Evolutionary conservation across 176 grass and related monocot genomes (phyloP), one percentile per base, ranked within the genome.

Genomic region (Olyra latifolia): DNA sequence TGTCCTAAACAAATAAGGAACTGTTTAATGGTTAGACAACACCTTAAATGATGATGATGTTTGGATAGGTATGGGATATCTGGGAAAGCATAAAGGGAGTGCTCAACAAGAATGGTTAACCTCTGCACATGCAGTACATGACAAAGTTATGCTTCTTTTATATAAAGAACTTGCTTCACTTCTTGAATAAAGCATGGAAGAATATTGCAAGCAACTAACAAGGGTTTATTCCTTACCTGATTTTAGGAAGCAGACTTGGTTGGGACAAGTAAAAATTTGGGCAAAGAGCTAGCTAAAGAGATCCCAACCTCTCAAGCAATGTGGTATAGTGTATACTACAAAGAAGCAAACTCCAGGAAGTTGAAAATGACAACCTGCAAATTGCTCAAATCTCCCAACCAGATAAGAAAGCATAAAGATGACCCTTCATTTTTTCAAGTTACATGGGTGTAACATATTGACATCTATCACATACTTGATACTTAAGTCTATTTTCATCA

Each of bases 1-100:
- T 54, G 69, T 73, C 87, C 89, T 95, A 66, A 93, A 56, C 84
- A 80, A 91, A 87, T 62, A 62, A 90, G 76, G 71, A 85, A 54
- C 87, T 84, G 85, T 48, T 86, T 68, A 86, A 86, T 56, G 71
- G 84, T 94, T 78, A 93, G 84, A 84, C 43, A 84, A 35, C 61
- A 84, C 62, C 68, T 35, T 22, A 53, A 80, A 84, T 45, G 15
- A 30, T 41, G 68, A 59, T 45, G 75, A 25, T 27, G 14, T 59
- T 55, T 80, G 56, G 25, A 76, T 64, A 53, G 49, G 49, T 32
- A 85, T 19, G 16, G 28, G 19, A 67, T 63, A 69, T 42, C 14
- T 72, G 71, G 28, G 46, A 80, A 81, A 72, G 22, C 78, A 84
- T 80, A 41, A 7, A 83, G 12, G 48, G 50, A 87, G 56, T 69